Evolutionary conservation across 108 stramenopile genomes (phyloP).

Genomic region (Cylindrotheca fusiformis): DNA sequence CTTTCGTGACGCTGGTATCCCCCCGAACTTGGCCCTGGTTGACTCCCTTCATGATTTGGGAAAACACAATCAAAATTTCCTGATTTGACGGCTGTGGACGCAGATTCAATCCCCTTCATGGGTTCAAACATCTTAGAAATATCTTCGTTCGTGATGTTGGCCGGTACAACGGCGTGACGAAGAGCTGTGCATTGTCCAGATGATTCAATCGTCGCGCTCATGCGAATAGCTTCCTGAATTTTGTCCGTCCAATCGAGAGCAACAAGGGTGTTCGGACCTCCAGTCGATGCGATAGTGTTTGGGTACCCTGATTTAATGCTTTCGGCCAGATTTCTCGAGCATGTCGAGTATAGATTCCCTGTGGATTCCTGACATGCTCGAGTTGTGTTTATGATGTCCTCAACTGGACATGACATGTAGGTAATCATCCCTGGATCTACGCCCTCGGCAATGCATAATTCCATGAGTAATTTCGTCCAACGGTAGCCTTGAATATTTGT

Average conservation of each 20-base stretch:
- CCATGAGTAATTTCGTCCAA: constrained; percentile 61
- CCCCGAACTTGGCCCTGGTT: constrained; percentile 28
- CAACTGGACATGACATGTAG: constrained; percentile 61
- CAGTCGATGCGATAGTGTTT: constrained; percentile 77
- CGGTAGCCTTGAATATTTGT: too few species aligned
- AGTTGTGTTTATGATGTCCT: constrained; percentile 73
- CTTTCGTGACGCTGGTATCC: constrained; percentile 52
- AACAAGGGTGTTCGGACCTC: constrained; percentile 87
- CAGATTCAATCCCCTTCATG: constrained; percentile 25
- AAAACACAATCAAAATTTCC: constrained; percentile 73
- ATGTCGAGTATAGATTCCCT: constrained; percentile 79
- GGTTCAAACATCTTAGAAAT: constrained; percentile 50
- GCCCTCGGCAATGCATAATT: constrained; percentile 49
- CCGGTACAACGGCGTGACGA: constrained; percentile 72
- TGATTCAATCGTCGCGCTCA: constrained; percentile 78
- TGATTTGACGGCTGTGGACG: constrained; percentile 43
- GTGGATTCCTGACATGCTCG: constrained; percentile 35
- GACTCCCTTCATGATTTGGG: constrained; percentile 44
- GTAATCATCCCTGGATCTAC: constrained; percentile 76
- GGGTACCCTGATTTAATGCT: constrained; percentile 60
- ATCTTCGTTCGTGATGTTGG: constrained; percentile 33
- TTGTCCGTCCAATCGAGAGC: constrained; percentile 49
- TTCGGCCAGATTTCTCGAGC: constrained; percentile 60
- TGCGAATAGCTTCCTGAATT: constrained; percentile 66
- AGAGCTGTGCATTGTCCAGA: constrained; percentile 88